Percentiles rank a stretch among this genome's conserved stretches.
Conservation (phyloP, 73 alveolate species). For the Tetrahymena malaccensis region DNA sequence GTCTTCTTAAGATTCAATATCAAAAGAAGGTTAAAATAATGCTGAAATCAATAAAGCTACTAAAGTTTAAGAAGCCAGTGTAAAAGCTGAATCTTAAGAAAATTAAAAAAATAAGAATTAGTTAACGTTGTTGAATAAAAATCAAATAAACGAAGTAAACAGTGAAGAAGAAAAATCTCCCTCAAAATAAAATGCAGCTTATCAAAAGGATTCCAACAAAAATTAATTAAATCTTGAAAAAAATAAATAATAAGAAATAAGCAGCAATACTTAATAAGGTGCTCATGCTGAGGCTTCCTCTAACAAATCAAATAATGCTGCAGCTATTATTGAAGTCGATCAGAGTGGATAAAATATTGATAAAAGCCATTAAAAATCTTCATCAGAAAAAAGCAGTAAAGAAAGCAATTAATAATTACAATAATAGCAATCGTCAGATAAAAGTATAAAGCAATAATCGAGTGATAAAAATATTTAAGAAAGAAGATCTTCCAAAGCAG, state of each 20-base stretch:
- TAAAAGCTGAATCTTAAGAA: not conserved
- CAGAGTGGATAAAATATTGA: not conserved
- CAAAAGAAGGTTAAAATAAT: not conserved
- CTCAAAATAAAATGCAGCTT: not conserved
- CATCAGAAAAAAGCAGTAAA: not conserved
- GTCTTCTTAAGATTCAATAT: not conserved
- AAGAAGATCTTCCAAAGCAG: not conserved
- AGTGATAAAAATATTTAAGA: not conserved
- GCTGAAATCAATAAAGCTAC: not conserved
- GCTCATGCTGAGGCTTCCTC: not conserved
- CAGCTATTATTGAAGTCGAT: not conserved
- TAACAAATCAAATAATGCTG: not conserved
- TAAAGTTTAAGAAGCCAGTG: not conserved
- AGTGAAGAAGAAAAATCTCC: not conserved
- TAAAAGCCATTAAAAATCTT: not conserved
- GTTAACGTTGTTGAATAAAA: not conserved
- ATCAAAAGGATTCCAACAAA: not conserved
- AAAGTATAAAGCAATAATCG: not conserved
- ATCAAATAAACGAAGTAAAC: not conserved
- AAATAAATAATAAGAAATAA: not conserved
- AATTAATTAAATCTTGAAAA: not conserved
- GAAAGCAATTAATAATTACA: not conserved
- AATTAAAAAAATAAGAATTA: not conserved
- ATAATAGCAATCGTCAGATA: not conserved
- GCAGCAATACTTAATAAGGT: not conserved